phyloP scores from a whole-genome alignment of 2,329 filamentous ascomycete genomes.

The Penicillium freii region DNA sequence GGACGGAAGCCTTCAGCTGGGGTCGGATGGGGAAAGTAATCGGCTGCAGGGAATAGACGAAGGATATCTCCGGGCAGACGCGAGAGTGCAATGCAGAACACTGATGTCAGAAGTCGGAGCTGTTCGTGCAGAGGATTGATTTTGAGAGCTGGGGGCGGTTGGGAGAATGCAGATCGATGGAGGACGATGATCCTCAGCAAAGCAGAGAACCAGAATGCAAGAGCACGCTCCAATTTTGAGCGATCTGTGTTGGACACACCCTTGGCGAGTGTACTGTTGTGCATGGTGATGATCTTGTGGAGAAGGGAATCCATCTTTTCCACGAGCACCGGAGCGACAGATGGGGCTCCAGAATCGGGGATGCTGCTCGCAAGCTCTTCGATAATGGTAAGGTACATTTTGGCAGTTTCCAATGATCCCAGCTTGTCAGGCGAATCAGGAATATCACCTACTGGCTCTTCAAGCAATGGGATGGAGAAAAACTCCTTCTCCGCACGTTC shows the following conservation, averaged over 20 bases:
- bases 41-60: constrained; percentile 31
- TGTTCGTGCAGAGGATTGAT: constrained; percentile 34
- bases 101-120: constrained; percentile 38
- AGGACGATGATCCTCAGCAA: constrained; percentile 42
- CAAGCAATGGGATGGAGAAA: constrained; percentile 36
- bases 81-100: constrained; percentile 43
- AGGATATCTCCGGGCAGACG: constrained; percentile 34
- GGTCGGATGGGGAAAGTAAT: constrained; percentile 31
- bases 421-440: constrained; percentile 11
- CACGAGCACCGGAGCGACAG: constrained; percentile 36
- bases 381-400: constrained; percentile 40
- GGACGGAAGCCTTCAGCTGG: constrained; percentile 25
- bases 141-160: constrained; percentile 24
- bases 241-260: constrained; percentile 17
- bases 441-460: constrained; percentile 19
- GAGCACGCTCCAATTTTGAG: constrained; percentile 29
- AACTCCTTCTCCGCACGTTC: constrained; percentile 44
- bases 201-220: constrained; percentile 44
- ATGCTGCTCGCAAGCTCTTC: constrained; percentile 41
- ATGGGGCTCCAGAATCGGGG: constrained; percentile 32
- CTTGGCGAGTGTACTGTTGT: constrained; percentile 24
- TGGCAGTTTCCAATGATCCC: constrained; percentile 32
- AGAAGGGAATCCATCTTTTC: constrained; percentile 43
- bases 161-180: constrained; percentile 39
- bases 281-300: constrained; percentile 36